Conservation (phyloP, 192 early-diverging fungal species). For the Gonapodya prolifera region DNA sequence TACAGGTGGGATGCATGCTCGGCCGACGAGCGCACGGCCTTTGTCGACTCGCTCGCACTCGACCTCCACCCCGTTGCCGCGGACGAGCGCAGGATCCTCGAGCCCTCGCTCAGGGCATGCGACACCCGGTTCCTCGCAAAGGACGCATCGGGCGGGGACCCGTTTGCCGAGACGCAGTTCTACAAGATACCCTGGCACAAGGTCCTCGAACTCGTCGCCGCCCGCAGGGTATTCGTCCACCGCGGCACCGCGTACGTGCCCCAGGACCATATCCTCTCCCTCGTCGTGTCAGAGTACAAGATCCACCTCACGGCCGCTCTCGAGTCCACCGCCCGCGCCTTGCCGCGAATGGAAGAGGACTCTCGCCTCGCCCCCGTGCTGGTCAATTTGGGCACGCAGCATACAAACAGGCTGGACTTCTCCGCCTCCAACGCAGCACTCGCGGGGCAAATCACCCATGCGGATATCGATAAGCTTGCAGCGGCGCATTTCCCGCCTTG, state of each 20-base stretch:
- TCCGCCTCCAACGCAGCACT: conserved; percentile 19
- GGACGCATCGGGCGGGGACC: background rate
- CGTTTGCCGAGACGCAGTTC: conserved; percentile 18
- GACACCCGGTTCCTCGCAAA: background rate
- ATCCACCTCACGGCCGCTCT: conserved; percentile 36
- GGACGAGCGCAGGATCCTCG: background rate
- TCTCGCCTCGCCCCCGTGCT: conserved; percentile 80
- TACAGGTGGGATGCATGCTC: conserved; percentile 24
- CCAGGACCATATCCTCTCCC: conserved; percentile 46
- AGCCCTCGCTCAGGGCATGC: background rate
- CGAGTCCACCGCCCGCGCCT: conserved; percentile 56
- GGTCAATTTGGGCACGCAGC: conserved; percentile 71
- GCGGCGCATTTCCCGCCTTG: conserved; percentile 75
- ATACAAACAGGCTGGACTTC: conserved; percentile 49
- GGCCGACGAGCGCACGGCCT: conserved; percentile 19
- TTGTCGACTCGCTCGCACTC: conserved; percentile 2
- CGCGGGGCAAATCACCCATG: conserved; percentile 44
- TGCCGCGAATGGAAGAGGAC: conserved; percentile 76
- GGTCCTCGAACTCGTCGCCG: conserved; percentile 45
- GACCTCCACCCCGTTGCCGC: background rate
- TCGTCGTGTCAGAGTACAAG: conserved; percentile 68
- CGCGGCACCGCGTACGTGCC: conserved; percentile 62
- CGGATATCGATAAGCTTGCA: conserved; percentile 50
- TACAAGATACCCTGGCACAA: conserved; percentile 56
- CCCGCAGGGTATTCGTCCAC: conserved; percentile 45